Evolutionary conservation across 345 rosid genomes (phyloP), one percentile per base, ranked within the genome.

Genomic region (Populus euphratica): DNA sequence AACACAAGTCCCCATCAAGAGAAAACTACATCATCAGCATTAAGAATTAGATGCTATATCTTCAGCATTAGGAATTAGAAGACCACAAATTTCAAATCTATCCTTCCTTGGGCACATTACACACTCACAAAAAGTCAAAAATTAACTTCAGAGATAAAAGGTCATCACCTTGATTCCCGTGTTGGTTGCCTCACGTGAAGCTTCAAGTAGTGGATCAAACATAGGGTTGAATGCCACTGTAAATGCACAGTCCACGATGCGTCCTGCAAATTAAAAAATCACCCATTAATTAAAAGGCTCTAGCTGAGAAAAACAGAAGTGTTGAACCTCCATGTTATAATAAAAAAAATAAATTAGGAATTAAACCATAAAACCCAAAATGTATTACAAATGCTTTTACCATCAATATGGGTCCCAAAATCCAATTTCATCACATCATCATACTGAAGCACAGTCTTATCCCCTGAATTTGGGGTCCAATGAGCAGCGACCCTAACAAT

Each of bases 161-260:
- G 70, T 62, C 64, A 73, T 47, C n/a, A 94, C 99, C 98, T 92
- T 94, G 77, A 96, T 91, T 56, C 97, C 99, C n/a, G 91, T 87
- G 83, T 92, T 92, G 2, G 99, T 96, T 70, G 99, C 98, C 86
- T 94, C 98, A 16, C 90, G 93, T 73, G 99, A 91, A 76, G 98
- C 98, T 85, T 88, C 97, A 82, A 96, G 91, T 73, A 96, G 87
- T 38, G 98, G 97, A 85, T 96, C 88, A 83, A 73, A 94, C 91
- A 94, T 92, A 23, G 99, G 99, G 79, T 96, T 93, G 89, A 96
- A 92, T n/a, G 99, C 98, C 84, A 96, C 97, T 31, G 97, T 96
- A 85, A 96, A 96, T 52, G 99, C 97, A 87, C 90, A 94, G 78
- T 93, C 99, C 76, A 96, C 87, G 18, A 94, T 96, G 81, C 50